Evolutionary conservation across 2,329 filamentous ascomycete genomes (phyloP), one percentile per base, ranked within the genome.

Genomic region (Penicillium polonicum): DNA sequence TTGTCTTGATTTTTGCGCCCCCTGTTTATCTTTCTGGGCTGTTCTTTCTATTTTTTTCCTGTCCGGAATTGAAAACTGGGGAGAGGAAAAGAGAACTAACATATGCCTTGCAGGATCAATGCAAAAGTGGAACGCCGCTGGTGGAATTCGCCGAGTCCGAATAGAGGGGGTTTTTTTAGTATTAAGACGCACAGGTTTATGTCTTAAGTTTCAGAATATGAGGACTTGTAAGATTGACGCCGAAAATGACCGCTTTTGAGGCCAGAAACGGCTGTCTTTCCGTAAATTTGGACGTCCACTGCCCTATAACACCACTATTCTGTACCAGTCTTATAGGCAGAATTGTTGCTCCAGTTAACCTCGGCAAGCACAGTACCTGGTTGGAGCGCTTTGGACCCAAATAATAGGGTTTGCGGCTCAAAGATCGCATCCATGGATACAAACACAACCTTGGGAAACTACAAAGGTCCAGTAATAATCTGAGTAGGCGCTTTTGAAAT

Each of bases 51-150:
- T 17, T 33, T 27, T 23, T 5, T 21, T 21, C 10, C 5, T 33
- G 5, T 5, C 5, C 12, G 12, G 31, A 33, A 31, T 5, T 13
- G 9, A n/a, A 27, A 33, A 10, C 25, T 44, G 42, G 25, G 17
- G 8, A 23, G 17, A 29, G 2, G 1, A 8, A 12, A 33, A 35
- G 25, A 55, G 39, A 29, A 58, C 70, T 75, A 67, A 72, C 60
- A 33, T 50, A 31, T 65, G 68, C 60, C 43, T 29, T 46, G 48
- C 64, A 89, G 85, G 89, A 91, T 67, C 89, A 91, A 66, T 91
- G 89, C 74, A 90, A 90, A 72, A 88, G 88, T 5, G 89, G 89
- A 7, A 91, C 88, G 4, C 83, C 89, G 7, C 76, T 92, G 46
- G 89, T 92, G 5, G 79, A 90, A 45, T 92, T 92, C 68, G 87